phyloP scores from a whole-genome alignment of 768 basidiomycete species.

The Lactarius indigo region DNA sequence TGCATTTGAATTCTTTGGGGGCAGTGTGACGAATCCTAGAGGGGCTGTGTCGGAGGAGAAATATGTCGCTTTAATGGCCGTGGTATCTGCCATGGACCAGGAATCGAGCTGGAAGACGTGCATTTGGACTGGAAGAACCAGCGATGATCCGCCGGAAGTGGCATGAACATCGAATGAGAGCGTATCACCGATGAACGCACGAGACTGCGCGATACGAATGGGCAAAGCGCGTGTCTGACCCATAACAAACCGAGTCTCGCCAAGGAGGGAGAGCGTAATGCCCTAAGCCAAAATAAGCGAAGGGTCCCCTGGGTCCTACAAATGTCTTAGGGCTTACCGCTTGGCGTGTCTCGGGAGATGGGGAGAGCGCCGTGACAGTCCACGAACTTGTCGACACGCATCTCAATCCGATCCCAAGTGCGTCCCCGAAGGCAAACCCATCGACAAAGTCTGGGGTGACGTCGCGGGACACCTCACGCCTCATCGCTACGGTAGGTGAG shows the following conservation, averaged over 20 bases:
- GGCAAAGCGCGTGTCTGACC: conserved; percentile 47
- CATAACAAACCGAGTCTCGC: conserved; percentile 3
- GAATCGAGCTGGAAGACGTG: conserved; percentile 43
- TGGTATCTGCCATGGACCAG: conserved; percentile 36
- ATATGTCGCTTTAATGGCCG: conserved; percentile 51
- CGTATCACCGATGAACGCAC: conserved; percentile 35
- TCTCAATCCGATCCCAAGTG: conserved; percentile 60
- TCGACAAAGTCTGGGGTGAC: conserved; percentile 66
- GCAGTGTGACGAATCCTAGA: conserved; percentile 53
- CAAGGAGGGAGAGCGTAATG: conserved; percentile 1
- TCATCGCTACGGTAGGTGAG: conserved; percentile 30
- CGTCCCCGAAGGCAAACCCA: conserved; percentile 71
- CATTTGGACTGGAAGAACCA: conserved; percentile 37
- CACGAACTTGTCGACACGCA: conserved; percentile 49
- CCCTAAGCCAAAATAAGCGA: conserved; percentile 13
- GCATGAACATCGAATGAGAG: conserved; percentile 41
- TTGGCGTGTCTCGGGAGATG: conserved; percentile 17
- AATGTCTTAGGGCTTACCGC: conserved; percentile 21
- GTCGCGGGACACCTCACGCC: conserved; percentile 49
- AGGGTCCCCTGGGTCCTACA: neutral
- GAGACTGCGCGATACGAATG: conserved; percentile 43
- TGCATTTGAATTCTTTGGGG: conserved; percentile 43
- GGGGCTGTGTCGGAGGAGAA: conserved; percentile 54
- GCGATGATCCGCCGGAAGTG: conserved; percentile 21
- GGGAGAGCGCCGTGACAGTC: conserved; percentile 39